phyloP scores from a whole-genome alignment of 164 flowering plant species.

The Sextonia rubra region DNA sequence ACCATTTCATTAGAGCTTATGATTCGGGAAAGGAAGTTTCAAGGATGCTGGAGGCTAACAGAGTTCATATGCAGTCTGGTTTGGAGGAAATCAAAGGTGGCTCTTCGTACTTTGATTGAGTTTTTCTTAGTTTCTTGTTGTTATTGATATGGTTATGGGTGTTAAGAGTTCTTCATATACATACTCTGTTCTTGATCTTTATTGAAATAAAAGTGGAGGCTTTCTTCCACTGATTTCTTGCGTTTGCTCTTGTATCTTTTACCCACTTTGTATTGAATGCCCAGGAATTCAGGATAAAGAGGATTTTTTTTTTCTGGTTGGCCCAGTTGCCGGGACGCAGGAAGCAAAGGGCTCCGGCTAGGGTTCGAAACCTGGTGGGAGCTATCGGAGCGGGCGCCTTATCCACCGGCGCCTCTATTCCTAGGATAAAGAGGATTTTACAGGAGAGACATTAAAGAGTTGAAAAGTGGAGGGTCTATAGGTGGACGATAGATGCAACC shows the following conservation, averaged over 20 bases:
- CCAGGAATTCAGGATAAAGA: no score
- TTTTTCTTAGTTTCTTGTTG: neutral
- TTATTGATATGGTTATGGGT: neutral
- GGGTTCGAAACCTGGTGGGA: no score
- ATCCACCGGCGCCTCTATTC: no score
- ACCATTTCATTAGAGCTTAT: constrained; percentile 72
- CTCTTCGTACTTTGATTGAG: neutral
- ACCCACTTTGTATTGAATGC: neutral
- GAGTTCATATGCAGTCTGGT: constrained; percentile 59
- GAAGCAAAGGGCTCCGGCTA: no score
- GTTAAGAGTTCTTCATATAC: neutral
- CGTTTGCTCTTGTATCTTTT: neutral
- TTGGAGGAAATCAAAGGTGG: constrained; percentile 88
- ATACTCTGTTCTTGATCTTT: neutral
- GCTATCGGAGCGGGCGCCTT: no score
- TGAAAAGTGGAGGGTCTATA: no score
- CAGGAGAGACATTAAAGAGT: no score
- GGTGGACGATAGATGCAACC: no score
- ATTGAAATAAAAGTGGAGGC: neutral
- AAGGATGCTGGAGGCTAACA: constrained; percentile 80
- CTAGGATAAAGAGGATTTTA: no score
- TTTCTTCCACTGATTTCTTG: neutral
- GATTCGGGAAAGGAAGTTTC: constrained; percentile 84
- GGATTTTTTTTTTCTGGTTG: no score
- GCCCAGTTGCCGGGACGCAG: no score